Percentiles rank a stretch among this genome's conserved stretches.
Conservation (phyloP, 148 eudicot genomes). For the Rhododendron henanense region DNA sequence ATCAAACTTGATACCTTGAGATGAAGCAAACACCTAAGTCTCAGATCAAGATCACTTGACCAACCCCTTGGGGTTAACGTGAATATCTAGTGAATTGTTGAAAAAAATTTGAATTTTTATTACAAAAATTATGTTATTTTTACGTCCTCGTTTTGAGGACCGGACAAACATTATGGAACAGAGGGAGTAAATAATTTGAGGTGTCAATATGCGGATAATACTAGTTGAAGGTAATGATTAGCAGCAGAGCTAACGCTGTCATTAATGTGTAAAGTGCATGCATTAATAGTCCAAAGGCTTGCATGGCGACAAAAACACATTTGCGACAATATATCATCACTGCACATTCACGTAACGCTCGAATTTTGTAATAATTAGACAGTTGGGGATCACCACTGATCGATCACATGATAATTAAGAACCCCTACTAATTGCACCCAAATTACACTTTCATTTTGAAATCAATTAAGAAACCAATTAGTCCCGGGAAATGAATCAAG, state of each 20-base stretch:
- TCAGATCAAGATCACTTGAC: no score
- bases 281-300: neutral
- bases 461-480: neutral
- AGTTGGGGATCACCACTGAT: neutral
- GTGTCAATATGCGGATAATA: neutral
- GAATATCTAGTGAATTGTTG: no score
- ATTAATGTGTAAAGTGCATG: neutral
- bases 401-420: constrained; percentile 3
- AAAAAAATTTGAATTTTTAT: no score
- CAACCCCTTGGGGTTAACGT: no score
- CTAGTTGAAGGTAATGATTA: neutral
- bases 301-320: neutral
- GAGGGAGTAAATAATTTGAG: neutral
- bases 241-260: neutral
- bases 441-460: neutral
- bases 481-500: neutral
- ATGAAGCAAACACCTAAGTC: no score
- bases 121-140: no score
- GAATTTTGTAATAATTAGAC: neutral
- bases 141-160: no score
- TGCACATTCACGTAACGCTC: neutral
- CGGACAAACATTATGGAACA: no score
- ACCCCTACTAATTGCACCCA: neutral
- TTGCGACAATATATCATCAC: neutral
- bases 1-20: no score